phyloP scores from a whole-genome alignment of 805 yeast genomes.

The Hermanozyma aechmeae region DNA sequence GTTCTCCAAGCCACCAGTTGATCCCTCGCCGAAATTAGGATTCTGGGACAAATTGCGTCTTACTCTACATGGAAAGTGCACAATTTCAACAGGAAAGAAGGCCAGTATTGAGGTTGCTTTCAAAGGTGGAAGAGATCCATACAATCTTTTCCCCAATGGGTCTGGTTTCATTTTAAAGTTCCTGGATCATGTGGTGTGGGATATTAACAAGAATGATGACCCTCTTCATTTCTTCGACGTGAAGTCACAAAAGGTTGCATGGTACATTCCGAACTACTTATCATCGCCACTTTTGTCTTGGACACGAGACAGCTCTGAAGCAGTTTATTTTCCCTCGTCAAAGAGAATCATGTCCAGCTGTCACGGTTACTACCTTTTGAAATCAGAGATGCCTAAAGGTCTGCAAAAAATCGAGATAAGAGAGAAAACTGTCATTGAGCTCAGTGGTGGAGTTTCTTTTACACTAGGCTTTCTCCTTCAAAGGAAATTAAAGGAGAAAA shows the following conservation, averaged over 20 bases:
- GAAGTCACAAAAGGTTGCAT: constrained; percentile 49
- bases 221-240: constrained; percentile 61
- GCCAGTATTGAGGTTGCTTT: constrained; percentile 47
- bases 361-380: constrained; percentile 39
- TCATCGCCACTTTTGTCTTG: constrained; percentile 43
- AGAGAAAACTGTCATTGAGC: constrained; percentile 47
- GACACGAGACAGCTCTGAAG: constrained; percentile 40
- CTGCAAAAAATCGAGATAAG: constrained; percentile 1
- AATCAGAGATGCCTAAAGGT: constrained; percentile 11
- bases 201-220: constrained; percentile 57
- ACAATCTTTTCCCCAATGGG: constrained; percentile 51
- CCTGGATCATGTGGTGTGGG: constrained; percentile 48
- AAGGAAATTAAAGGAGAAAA: constrained; percentile 17
- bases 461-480: constrained; percentile 52
- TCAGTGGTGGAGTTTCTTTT: constrained; percentile 54
- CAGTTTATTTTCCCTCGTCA: constrained; percentile 40
- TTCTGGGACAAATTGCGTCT: constrained; percentile 87
- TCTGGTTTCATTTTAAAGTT: constrained; percentile 77
- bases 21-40: constrained; percentile 77
- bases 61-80: constrained; percentile 63
- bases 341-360: constrained; percentile 34
- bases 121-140: constrained; percentile 77
- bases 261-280: constrained; percentile 71
- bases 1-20: constrained; percentile 83
- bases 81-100: constrained; percentile 40